Conservation (phyloP, 179 eudicot species). For the Corrigiola litoralis region DNA sequence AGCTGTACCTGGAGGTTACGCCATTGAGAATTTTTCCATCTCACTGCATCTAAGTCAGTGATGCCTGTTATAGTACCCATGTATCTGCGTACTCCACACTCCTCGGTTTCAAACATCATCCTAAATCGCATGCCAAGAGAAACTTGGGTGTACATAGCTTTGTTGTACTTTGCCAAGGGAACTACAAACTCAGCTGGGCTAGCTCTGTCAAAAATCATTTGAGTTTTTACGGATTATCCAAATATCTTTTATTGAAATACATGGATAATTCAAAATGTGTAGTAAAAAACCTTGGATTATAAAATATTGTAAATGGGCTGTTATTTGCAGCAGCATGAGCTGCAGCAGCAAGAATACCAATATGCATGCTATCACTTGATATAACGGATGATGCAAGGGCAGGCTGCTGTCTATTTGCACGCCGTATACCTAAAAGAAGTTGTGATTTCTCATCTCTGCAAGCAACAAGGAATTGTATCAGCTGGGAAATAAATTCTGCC, state of each 20-base stretch:
- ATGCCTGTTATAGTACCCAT: slow-evolving; percentile 91
- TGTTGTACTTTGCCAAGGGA: slow-evolving; percentile 93
- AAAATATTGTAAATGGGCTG: slow-evolving; percentile 93
- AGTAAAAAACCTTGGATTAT: slow-evolving; percentile 77
- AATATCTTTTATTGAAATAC: not conserved
- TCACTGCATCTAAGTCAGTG: slow-evolving; percentile 74
- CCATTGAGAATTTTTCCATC: slow-evolving; percentile 97
- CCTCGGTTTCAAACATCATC: slow-evolving; percentile 99
- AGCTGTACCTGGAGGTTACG: slow-evolving; percentile 80
- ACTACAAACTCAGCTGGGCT: slow-evolving; percentile 97
- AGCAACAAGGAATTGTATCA: slow-evolving; percentile 13
- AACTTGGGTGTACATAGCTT: slow-evolving; percentile 93
- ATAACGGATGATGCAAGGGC: slow-evolving; percentile 96
- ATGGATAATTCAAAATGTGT: not conserved
- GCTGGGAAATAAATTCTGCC: not conserved
- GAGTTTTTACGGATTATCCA: not conserved
- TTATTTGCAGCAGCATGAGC: slow-evolving; percentile 98
- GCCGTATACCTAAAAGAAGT: slow-evolving; percentile 80
- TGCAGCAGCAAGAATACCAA: slow-evolving; percentile 97
- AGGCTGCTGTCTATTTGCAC: slow-evolving; percentile 91
- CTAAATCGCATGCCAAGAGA: slow-evolving; percentile 95
- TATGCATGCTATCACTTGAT: slow-evolving; percentile 99
- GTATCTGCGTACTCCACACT: slow-evolving; percentile 89
- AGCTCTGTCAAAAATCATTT: slow-evolving; percentile 52
- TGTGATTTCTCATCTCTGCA: slow-evolving; percentile 95